Base-by-base conservation (phyloP, 2,329 filamentous ascomycete genomes). In the Macrophomina tecta region DNA sequence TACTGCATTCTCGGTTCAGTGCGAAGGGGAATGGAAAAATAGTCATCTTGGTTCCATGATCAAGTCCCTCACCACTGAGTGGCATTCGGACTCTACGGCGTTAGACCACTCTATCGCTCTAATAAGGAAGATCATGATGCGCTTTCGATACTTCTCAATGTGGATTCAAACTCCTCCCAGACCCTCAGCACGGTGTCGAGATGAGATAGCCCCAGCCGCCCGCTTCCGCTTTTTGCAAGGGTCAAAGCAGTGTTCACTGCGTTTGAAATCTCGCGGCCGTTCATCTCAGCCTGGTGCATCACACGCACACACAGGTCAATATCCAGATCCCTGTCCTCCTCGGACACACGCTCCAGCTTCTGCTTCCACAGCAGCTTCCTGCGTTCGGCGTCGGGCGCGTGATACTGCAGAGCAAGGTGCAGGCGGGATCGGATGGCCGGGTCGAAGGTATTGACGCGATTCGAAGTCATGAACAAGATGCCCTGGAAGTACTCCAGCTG, bases 401-500 rank as follows among this genome's bases (percentile, higher is more conserved):
- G 1, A 45, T 70, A 71, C 49, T 69, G 65, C 32, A 71, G 32
- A 1, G 64, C 55, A 1, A 70, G 40, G 11, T 71, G 70, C 23
- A 71, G 60, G 3, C 70, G 66, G 4, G 61, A 64, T 1, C 49
- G 12, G 42, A 69, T 63, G 9, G 68, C 68, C 11, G 68, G 67
- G 11, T 69, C 68, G 46, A 69, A 66, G 16, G 23, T 38, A 42
- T 11, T 49, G 12, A 69, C 67, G 14, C 68, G 61, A 45, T 69
- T 69, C 5, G 52, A 63, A 12, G 73, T 77, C 32, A 77, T 64
- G 68, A 78, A 75, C 11, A 77, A 55, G 16, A 69, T 68, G 14
- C 69, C 70, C 91, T 53, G 69, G 56, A 74, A 78, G 64, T 77
- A 77, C 65, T 77, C 75, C 1, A 78, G 65, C 5, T 69, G 70